phyloP scores from a whole-genome alignment of 495 filamentous ascomycete genomes.

The Pseudotulostoma volvatum region DNA sequence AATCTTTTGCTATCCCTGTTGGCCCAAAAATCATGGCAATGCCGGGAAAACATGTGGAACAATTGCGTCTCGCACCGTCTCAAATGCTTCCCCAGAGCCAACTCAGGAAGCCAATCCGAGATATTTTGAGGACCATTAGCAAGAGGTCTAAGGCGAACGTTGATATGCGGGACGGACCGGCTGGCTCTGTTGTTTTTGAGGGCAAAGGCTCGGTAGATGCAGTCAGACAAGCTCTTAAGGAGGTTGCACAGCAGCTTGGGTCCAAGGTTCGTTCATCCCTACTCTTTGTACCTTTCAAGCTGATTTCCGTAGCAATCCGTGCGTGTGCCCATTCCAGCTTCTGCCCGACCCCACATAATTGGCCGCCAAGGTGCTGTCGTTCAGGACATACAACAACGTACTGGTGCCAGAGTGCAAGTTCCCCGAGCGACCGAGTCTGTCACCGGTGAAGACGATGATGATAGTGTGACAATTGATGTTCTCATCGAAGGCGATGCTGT shows the following conservation, averaged over 20 bases:
- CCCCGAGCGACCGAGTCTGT: slow-evolving; percentile 53
- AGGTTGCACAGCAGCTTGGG: slow-evolving; percentile 70
- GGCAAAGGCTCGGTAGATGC: slow-evolving; percentile 63
- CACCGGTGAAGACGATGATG: slow-evolving; percentile 42
- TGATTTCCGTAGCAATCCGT: slow-evolving; percentile 42
- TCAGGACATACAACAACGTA: slow-evolving; percentile 67
- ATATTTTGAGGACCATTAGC: slow-evolving; percentile 77
- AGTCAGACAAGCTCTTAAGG: slow-evolving; percentile 67
- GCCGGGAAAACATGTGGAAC: slow-evolving; percentile 64
- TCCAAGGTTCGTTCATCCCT: slow-evolving; percentile 43
- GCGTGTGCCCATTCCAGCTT: slow-evolving; percentile 64
- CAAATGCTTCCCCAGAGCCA: slow-evolving; percentile 58
- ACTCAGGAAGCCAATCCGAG: slow-evolving; percentile 63
- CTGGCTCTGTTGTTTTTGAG: slow-evolving; percentile 57
- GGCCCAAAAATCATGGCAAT: slow-evolving; percentile 47
- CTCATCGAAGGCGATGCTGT: slow-evolving; percentile 79
- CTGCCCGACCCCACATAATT: slow-evolving; percentile 72
- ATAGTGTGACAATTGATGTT: slow-evolving; percentile 68
- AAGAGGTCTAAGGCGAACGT: slow-evolving; percentile 73
- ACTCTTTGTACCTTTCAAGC: not conserved
- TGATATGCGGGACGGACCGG: slow-evolving; percentile 49
- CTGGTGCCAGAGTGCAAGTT: slow-evolving; percentile 74
- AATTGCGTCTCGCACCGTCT: slow-evolving; percentile 49
- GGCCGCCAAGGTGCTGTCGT: slow-evolving; percentile 81
- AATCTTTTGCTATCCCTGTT: slow-evolving; percentile 9